Evolutionary conservation across 2,329 filamentous ascomycete species (phyloP), one percentile per base, ranked within the genome.

Genomic region (Teratosphaeria destructans): DNA sequence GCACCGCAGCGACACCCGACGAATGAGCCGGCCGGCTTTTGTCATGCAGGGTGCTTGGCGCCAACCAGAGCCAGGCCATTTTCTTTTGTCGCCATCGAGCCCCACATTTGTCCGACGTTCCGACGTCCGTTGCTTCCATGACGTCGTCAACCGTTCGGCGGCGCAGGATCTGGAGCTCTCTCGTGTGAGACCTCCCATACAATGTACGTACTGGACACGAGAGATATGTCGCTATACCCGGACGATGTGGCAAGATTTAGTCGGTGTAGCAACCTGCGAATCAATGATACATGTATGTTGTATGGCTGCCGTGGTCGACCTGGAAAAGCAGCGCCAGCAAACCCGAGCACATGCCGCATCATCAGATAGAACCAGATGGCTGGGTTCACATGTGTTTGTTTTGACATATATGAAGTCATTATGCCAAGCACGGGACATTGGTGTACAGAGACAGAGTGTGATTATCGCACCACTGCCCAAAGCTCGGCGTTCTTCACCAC

Each of bases 401-500:
- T 7, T 7, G 29, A 5, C 29, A 7, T 32, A 32, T 32, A 32
- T 32, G 4, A 32, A 7, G 4, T 32, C 3, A 7, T 32, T 32
- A 32, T 32, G 29, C 7, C 7, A 32, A 32, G 29, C 29, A 43
- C 8, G 37, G 5, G 16, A n/a, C 37, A 43, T 43, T 16, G 37
- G 12, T 16, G 37, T 43, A n/a, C 37, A 16, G 4, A 5, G 16
- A 49, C 43, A 6, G 11, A n/a, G 7, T n/a, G 23, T 49, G 43
- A 14, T 39, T 32, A 57, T 34, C 37, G 43, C 12, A 39, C 56
- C 27, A 59, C 34, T 27, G 29, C n/a, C 70, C 70, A 75, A 14
- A 63, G 58, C 54, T 71, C 72, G 3, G 72, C 73, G 39, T 66
- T 66, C 55, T 63, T 62, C 53, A 63, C 88, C 68, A 95, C 74